phyloP scores from a whole-genome alignment of 768 basidiomycete genomes.

The Agaricus subrufescens region DNA sequence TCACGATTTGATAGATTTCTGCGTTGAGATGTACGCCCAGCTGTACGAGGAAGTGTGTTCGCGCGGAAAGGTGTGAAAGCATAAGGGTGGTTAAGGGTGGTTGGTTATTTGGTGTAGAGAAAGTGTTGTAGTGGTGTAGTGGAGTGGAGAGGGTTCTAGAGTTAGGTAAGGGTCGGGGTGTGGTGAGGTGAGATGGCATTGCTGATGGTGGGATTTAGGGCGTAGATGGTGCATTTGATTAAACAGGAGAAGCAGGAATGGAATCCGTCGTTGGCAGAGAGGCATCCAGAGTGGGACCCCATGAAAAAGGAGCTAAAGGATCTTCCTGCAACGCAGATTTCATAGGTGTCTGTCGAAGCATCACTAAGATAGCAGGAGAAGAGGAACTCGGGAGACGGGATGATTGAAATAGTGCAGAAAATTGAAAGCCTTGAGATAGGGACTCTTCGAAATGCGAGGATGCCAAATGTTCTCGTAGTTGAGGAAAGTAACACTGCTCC shows the following conservation, averaged over 20 bases:
- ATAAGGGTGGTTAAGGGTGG: conserved; percentile 47
- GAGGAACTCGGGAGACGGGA: conserved; percentile 33
- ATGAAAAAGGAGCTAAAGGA: conserved; percentile 57
- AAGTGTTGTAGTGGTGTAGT: conserved; percentile 23
- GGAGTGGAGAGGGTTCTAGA: conserved; percentile 1
- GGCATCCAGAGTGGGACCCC: conserved; percentile 70
- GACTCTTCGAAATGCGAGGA: conserved; percentile 25
- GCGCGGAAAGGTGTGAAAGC: conserved; percentile 28
- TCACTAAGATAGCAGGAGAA: conserved; percentile 41
- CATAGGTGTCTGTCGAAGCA: conserved; percentile 28
- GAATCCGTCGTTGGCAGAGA: conserved; percentile 32
- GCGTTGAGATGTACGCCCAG: conserved; percentile 44
- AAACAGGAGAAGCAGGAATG: conserved; percentile 7
- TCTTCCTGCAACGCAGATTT: conserved; percentile 22
- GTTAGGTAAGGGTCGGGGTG: conserved; percentile 15
- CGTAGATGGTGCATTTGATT: conserved; percentile 11
- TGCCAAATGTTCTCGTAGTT: conserved; percentile 15
- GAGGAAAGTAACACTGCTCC: too few relatives aligned
- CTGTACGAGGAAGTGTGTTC: conserved; percentile 48
- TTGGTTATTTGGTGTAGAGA: conserved; percentile 66
- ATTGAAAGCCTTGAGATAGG: conserved; percentile 62
- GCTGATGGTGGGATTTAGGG: conserved; percentile 20
- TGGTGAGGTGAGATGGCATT: conserved; percentile 15
- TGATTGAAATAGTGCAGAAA: conserved; percentile 79
- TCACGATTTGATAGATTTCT: conserved; percentile 71